phyloP scores from a whole-genome alignment of 768 basidiomycete species.

The Kwoniella pini region DNA sequence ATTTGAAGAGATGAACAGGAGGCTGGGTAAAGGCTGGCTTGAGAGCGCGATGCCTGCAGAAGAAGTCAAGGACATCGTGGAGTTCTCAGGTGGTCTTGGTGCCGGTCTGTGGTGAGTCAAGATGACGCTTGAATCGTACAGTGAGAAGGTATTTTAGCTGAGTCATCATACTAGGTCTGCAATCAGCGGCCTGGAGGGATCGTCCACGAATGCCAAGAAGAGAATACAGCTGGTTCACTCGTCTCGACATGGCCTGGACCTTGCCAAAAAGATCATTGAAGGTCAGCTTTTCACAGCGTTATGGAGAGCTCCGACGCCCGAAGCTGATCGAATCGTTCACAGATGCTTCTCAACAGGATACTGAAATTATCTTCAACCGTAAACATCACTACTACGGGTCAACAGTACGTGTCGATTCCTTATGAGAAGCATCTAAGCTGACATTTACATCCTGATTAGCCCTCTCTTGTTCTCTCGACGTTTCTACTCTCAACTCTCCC shows the following conservation, averaged over 20 bases:
- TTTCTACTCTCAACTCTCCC: slow-evolving; percentile 79
- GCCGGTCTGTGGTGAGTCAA: slow-evolving; percentile 46
- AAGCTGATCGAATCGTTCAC: neutral
- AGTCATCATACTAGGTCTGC: slow-evolving; percentile 6
- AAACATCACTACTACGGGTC: slow-evolving; percentile 4
- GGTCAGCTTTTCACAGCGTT: slow-evolving; percentile 15
- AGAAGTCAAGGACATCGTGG: slow-evolving; percentile 27
- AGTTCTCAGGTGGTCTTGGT: slow-evolving; percentile 45
- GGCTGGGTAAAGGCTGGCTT: slow-evolving; percentile 43
- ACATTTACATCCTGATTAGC: slow-evolving; percentile 7
- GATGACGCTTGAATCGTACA: too few relatives aligned
- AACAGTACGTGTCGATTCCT: slow-evolving; percentile 9
- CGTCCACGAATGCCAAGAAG: slow-evolving; percentile 8
- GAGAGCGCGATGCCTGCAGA: slow-evolving; percentile 4
- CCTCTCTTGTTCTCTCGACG: slow-evolving; percentile 74
- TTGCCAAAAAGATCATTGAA: slow-evolving; percentile 24
- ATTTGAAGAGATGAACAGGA: slow-evolving; percentile 37
- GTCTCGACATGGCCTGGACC: slow-evolving; percentile 35
- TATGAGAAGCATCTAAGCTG: too few relatives aligned
- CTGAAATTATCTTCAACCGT: slow-evolving; percentile 7
- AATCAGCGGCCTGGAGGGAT: neutral
- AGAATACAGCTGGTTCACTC: slow-evolving; percentile 32
- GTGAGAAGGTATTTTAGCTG: neutral
- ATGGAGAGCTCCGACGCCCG: too few relatives aligned
- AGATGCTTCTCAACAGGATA: slow-evolving; percentile 8